These are phyloP conservation scores for Vanrija pseudolonga DNA, from an alignment of 1,284 basidiomycete species.

Conservation along the genomic window DNA sequence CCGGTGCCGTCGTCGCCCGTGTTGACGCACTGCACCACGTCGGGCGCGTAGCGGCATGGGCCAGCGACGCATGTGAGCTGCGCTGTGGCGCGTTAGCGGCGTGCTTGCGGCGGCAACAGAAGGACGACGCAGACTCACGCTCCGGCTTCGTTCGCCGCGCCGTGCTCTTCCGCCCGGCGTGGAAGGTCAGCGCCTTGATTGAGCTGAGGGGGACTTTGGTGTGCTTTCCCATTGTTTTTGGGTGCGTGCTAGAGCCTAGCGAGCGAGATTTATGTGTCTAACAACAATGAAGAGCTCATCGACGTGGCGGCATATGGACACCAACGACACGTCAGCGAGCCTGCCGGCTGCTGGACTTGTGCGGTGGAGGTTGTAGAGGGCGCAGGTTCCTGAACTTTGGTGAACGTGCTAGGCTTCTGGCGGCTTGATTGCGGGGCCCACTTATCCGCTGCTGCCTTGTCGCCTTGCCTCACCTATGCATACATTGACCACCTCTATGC, in stretches of 20 bases:
- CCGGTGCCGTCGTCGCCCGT: slow-evolving; percentile 65
- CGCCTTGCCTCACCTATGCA: neutral
- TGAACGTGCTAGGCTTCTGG: too few species aligned
- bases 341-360: too few species aligned
- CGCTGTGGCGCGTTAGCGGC: slow-evolving; percentile 16
- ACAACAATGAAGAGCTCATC: too few species aligned
- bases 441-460: too few species aligned
- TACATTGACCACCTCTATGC: neutral
- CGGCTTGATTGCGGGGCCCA: too few species aligned
- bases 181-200: slow-evolving; percentile 75
- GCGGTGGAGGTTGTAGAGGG: too few species aligned
- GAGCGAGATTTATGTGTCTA: too few species aligned
- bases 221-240: neutral
- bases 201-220: slow-evolving; percentile 58
- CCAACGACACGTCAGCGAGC: too few species aligned
- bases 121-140: slow-evolving; percentile 40
- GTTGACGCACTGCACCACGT: slow-evolving; percentile 79
- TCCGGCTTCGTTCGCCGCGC: slow-evolving; percentile 65
- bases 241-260: too few species aligned
- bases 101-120: neutral
- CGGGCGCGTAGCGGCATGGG: slow-evolving; percentile 74
- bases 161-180: slow-evolving; percentile 63
- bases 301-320: too few species aligned
- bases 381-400: too few species aligned
- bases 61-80: slow-evolving; percentile 79